These are phyloP conservation scores for Xylariaceae sp. DNA, from an alignment of 2,329 filamentous ascomycete genomes.

Conservation along the genomic window DNA sequence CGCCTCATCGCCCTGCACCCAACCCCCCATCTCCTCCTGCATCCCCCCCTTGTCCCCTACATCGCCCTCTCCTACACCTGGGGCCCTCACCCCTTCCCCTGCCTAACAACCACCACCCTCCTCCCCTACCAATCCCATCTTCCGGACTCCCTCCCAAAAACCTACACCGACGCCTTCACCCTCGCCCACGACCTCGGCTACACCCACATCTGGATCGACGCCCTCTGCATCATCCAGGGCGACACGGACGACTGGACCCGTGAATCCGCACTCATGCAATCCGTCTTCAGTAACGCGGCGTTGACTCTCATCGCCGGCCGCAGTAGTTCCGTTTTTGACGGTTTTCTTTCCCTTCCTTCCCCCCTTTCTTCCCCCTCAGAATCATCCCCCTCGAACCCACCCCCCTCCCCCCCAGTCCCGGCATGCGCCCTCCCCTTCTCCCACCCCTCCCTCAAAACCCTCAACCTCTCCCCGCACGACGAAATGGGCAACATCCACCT, in stretches of 20 bases:
- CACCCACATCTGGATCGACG: slow-evolving; percentile 27
- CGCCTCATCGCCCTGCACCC: slow-evolving; percentile 11
- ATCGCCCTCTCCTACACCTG: slow-evolving; percentile 25
- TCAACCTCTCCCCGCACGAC: not conserved
- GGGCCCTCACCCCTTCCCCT: slow-evolving; percentile 8
- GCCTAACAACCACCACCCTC: slow-evolving; percentile 5
- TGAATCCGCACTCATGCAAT: slow-evolving; percentile 15
- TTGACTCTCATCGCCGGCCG: slow-evolving; percentile 21
- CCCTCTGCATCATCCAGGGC: slow-evolving; percentile 26
- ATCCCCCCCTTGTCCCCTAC: slow-evolving; percentile 15
- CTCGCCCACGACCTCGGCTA: slow-evolving; percentile 15
- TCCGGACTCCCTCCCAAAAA: not conserved
- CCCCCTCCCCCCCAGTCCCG: not conserved
- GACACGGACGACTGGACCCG: slow-evolving; percentile 17
- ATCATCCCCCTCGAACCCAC: slow-evolving; percentile 1
- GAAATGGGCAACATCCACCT: not conserved
- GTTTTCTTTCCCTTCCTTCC: slow-evolving; percentile 9
- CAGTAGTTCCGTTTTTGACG: slow-evolving; percentile 11
- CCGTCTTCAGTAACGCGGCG: slow-evolving; percentile 18
- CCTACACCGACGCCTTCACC: slow-evolving; percentile 16
- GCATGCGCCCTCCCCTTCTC: slow-evolving; percentile 15
- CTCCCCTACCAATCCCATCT: too few species aligned
- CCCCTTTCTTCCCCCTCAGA: too few species aligned
- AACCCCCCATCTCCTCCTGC: not conserved
- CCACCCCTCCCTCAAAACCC: not conserved